phyloP scores from a whole-genome alignment of 345 rosid genomes.

The Adansonia digitata region DNA sequence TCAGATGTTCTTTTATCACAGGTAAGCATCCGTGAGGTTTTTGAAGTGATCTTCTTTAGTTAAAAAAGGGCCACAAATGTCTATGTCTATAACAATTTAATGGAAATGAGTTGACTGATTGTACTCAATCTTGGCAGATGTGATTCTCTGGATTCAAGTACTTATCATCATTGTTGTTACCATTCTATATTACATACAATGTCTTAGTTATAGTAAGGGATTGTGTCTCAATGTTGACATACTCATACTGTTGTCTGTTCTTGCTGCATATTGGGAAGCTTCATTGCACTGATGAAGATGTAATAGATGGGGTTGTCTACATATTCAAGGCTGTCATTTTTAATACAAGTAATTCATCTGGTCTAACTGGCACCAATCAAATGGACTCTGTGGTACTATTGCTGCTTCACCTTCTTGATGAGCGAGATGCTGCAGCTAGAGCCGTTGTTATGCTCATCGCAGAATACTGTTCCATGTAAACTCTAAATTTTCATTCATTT shows the following conservation, averaged over 20 bases:
- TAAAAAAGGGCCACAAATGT: background rate
- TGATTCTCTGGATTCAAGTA: background rate
- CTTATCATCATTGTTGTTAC: background rate
- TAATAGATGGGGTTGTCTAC: slow-evolving; percentile 55
- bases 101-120: background rate
- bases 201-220: background rate
- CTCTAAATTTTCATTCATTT: slow-evolving; percentile 16
- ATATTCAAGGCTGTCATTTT: slow-evolving; percentile 60
- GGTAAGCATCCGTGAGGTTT: slow-evolving; percentile 34
- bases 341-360: slow-evolving; percentile 44
- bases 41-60: background rate
- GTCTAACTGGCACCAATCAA: slow-evolving; percentile 39
- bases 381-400: slow-evolving; percentile 29
- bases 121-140: background rate
- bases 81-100: background rate
- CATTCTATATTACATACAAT: background rate
- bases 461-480: slow-evolving; percentile 70
- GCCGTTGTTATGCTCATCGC: slow-evolving; percentile 66
- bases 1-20: slow-evolving; percentile 60
- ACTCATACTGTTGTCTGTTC: slow-evolving; percentile 12
- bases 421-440: slow-evolving; percentile 78
- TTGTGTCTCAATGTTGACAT: slow-evolving; percentile 10
- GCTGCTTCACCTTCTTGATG: slow-evolving; percentile 77
- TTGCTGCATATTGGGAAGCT: slow-evolving; percentile 44
- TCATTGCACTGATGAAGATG: slow-evolving; percentile 61